Evolutionary conservation across 805 yeast species (phyloP).

Genomic region (Ogataea ganodermae): DNA sequence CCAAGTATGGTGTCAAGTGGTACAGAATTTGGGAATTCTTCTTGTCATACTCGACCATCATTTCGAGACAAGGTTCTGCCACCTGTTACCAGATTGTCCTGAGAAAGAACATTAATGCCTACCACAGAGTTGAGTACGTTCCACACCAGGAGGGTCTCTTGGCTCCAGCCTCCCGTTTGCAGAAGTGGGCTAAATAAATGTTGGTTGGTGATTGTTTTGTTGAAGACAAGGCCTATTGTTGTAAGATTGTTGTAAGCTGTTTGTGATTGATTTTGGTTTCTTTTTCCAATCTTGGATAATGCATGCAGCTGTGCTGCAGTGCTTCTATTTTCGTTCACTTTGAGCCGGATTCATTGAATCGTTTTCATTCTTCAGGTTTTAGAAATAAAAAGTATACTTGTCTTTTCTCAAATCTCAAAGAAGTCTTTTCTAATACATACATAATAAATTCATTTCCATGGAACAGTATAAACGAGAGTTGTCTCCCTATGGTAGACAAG

Average conservation of each 20-base stretch:
- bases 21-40: slow-evolving; percentile 92
- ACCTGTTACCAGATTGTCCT: slow-evolving; percentile 87
- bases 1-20: slow-evolving; percentile 88
- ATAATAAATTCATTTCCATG: neutral
- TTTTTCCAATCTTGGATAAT: neutral
- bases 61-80: slow-evolving; percentile 91
- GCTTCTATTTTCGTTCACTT: neutral
- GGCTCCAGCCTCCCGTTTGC: slow-evolving; percentile 56
- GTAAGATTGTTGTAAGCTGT: neutral
- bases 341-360: neutral
- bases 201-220: neutral
- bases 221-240: neutral
- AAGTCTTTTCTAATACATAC: neutral
- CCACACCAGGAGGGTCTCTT: slow-evolving; percentile 76
- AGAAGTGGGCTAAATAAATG: slow-evolving; percentile 56
- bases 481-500: too few species aligned
- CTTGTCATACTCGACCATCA: slow-evolving; percentile 77
- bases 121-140: slow-evolving; percentile 79
- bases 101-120: slow-evolving; percentile 85
- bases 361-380: too few species aligned
- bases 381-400: neutral
- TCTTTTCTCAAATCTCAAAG: neutral
- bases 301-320: slow-evolving; percentile 7
- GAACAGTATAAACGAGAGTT: too few species aligned
- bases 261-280: neutral